Base-by-base conservation (phyloP, 139 green algal species). In the Yamagishiella unicocca region DNA sequence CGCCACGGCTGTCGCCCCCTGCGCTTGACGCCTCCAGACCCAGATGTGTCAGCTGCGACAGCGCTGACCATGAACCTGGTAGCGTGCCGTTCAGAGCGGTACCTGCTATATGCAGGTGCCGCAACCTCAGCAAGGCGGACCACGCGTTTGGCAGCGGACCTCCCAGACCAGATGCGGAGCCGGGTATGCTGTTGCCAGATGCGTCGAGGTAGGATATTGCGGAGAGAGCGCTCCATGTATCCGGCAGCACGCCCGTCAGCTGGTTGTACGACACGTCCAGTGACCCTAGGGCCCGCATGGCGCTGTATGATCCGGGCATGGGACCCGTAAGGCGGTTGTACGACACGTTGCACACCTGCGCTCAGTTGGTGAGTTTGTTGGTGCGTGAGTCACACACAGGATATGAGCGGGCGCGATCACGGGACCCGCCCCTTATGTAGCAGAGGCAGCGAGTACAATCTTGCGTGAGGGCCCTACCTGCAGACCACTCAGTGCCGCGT, bases 1-100 rank as follows among this genome's bases (percentile, higher is more conserved):
- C 37, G 7, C 68, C 62, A 24, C n/a, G 4, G 62, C 62, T n/a
- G n/a, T n/a, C n/a, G 64, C 64, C 67, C 17, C 35, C 46, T 12
- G n/a, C 27, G 61, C 7, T 37, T 21, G n/a, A n/a, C 33, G 70
- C 4, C 7, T 77, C 70, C 70, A 77, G 70, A 2, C 8, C 8
- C 70, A 77, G 70, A 0, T 61, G 42, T 21, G 43, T 40, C 43
- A 62, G 43, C 33, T 24, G 27, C 42, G 27, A 40, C 12, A 73
- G 64, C 8, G 17, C 64, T 4, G 64, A 73, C 64, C 64, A 73
- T n/a, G 64, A 73, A 8, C 7, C 33, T 6, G 64, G 64, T 9
- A 73, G 64, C 6, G n/a, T 55, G 58, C 87, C 87, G 42, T 29
- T 82, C 33, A 90, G 68, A 19, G 24, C 37, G 55, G 82, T 81